Conservation (phyloP, 2,329 filamentous ascomycete species). For the Fusarium cicatricum region DNA sequence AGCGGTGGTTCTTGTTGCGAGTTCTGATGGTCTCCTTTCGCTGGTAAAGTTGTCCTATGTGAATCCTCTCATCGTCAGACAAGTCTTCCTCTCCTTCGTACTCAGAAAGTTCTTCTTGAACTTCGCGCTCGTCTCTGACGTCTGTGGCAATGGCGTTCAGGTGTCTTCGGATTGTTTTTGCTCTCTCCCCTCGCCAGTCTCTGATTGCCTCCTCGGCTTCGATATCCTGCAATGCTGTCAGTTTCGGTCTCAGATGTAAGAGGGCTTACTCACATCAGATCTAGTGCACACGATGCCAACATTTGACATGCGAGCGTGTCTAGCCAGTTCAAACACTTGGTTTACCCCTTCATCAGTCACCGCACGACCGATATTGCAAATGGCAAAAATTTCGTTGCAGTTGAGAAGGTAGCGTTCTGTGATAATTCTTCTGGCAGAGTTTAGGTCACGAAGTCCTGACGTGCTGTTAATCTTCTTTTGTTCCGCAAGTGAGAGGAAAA, state of each 20-base stretch:
- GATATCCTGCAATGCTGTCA: conserved; percentile 38
- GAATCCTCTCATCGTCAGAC: conserved; percentile 12
- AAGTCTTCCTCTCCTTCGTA: conserved; percentile 5
- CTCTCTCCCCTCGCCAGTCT: conserved; percentile 43
- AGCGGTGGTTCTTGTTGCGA: conserved; percentile 20
- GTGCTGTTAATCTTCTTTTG: not conserved
- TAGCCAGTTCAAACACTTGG: conserved; percentile 52
- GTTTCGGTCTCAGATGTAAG: not conserved
- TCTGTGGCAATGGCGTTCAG: conserved; percentile 16
- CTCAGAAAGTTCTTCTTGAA: conserved; percentile 26
- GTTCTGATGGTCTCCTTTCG: not conserved
- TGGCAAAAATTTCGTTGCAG: conserved; percentile 58
- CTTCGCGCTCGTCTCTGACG: conserved; percentile 4
- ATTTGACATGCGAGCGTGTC: conserved; percentile 48
- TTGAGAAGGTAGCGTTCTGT: conserved; percentile 55
- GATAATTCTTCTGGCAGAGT: conserved; percentile 52
- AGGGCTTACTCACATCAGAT: conserved; percentile 47
- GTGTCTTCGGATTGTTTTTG: conserved; percentile 27
- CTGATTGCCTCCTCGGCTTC: conserved; percentile 43
- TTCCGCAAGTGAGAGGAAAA: not conserved
- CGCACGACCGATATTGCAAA: conserved; percentile 53
- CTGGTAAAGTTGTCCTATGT: not conserved
- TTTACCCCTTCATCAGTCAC: conserved; percentile 52
- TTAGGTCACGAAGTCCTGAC: conserved; percentile 55
- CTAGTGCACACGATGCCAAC: conserved; percentile 55